Conservation (phyloP, 352 stramenopile species). For the Aphanomyces astaci region DNA sequence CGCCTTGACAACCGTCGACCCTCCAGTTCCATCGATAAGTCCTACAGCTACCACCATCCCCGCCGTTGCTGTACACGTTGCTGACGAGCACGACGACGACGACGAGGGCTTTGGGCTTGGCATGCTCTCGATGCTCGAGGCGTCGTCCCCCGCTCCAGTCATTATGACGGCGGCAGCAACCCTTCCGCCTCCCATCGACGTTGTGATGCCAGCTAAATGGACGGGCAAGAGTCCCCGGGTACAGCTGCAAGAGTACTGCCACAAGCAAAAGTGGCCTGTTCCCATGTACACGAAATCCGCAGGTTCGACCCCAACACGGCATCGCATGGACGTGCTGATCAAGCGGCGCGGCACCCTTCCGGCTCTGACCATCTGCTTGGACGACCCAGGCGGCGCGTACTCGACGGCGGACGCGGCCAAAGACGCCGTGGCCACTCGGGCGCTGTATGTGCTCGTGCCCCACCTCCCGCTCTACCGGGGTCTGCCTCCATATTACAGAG, state of each 20-base stretch:
- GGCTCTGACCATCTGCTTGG: not conserved
- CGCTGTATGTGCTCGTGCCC: slow-evolving; percentile 81
- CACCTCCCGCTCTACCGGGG: slow-evolving; percentile 83
- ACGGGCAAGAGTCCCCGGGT: slow-evolving; percentile 72
- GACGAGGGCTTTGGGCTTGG: slow-evolving; percentile 21
- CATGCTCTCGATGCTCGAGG: slow-evolving; percentile 38
- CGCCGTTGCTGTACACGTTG: not conserved
- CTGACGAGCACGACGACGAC: not conserved
- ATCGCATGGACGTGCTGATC: slow-evolving; percentile 20
- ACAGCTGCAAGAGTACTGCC: slow-evolving; percentile 82
- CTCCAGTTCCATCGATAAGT: too few species aligned
- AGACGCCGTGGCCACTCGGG: slow-evolving; percentile 65
- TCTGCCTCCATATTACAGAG: slow-evolving; percentile 78
- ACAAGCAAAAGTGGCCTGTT: slow-evolving; percentile 72
- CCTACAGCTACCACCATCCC: too few species aligned
- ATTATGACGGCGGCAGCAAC: slow-evolving; percentile 13
- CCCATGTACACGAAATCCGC: slow-evolving; percentile 56
- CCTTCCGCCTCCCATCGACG: not conserved
- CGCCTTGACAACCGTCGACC: not conserved
- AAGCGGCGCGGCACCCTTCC: not conserved
- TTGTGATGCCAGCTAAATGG: slow-evolving; percentile 5
- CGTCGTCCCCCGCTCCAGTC: slow-evolving; percentile 32
- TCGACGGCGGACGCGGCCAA: slow-evolving; percentile 62
- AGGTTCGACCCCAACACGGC: slow-evolving; percentile 19
- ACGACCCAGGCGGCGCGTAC: not conserved